These are phyloP conservation scores for Leptomonas seymouri DNA, from an alignment of 208 protist genomes.

Conservation along the genomic window DNA sequence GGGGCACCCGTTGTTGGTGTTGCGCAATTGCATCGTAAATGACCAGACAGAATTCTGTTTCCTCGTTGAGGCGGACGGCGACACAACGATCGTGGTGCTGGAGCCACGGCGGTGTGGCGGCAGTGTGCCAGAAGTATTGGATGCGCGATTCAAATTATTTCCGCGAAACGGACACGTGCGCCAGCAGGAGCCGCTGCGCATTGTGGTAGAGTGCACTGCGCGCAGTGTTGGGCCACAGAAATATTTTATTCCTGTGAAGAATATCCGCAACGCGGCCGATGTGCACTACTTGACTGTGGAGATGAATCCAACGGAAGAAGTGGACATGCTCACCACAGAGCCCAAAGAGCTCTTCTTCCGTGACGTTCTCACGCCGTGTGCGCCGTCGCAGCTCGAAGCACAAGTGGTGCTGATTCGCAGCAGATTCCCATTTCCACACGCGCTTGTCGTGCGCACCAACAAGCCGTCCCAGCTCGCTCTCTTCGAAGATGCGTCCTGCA, in stretches of 20 bases:
- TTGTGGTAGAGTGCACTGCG: slow-evolving; percentile 82
- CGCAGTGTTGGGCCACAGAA: slow-evolving; percentile 74
- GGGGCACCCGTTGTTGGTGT: slow-evolving; percentile 61
- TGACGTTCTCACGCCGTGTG: slow-evolving; percentile 74
- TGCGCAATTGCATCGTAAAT: slow-evolving; percentile 75
- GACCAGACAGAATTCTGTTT: slow-evolving; percentile 79
- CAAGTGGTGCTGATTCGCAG: slow-evolving; percentile 75
- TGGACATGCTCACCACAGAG: slow-evolving; percentile 66
- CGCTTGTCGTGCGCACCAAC: slow-evolving; percentile 77
- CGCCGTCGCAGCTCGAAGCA: slow-evolving; percentile 48
- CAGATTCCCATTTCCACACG: slow-evolving; percentile 60
- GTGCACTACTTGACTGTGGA: slow-evolving; percentile 78
- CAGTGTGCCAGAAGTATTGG: slow-evolving; percentile 42
- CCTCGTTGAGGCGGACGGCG: slow-evolving; percentile 43
- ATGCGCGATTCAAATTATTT: slow-evolving; percentile 83
- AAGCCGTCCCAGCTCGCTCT: slow-evolving; percentile 71
- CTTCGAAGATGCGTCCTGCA: slow-evolving; percentile 80
- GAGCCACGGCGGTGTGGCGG: slow-evolving; percentile 69
- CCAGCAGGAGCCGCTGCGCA: slow-evolving; percentile 50
- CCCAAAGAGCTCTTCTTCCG: slow-evolving; percentile 62
- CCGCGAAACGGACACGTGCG: slow-evolving; percentile 66
- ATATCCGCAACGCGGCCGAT: slow-evolving; percentile 64
- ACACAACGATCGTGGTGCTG: slow-evolving; percentile 76
- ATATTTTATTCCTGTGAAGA: slow-evolving; percentile 87
- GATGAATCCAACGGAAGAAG: slow-evolving; percentile 72